These are phyloP conservation scores for Colletotrichum sp. DNA, from an alignment of 2,329 filamentous ascomycete species.

Conservation along the genomic window DNA sequence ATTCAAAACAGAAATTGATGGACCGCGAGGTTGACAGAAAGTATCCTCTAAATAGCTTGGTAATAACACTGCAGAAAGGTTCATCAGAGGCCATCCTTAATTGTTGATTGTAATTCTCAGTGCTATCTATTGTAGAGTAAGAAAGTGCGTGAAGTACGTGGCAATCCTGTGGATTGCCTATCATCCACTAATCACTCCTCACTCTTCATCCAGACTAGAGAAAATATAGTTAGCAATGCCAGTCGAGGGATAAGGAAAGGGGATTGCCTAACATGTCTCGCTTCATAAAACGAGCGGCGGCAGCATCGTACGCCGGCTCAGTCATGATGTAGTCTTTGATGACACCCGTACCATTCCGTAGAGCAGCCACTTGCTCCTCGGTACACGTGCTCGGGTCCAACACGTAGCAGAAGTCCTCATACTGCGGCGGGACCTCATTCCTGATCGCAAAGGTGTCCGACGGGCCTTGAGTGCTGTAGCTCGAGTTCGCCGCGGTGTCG, in stretches of 20 bases:
- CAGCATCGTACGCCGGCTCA: not conserved
- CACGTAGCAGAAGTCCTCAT: constrained; percentile 28
- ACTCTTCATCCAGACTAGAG: not conserved
- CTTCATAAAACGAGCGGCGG: not conserved
- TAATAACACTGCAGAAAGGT: too few species aligned
- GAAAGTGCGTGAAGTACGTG: not conserved
- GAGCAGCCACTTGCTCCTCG: constrained; percentile 53
- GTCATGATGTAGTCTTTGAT: constrained; percentile 40
- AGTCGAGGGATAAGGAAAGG: not conserved
- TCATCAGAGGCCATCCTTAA: not conserved
- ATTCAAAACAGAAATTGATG: too few species aligned
- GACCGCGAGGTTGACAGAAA: too few species aligned
- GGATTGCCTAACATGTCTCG: not conserved
- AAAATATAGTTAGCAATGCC: not conserved
- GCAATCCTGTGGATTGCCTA: not conserved
- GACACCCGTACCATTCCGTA: constrained; percentile 54
- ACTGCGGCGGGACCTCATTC: constrained; percentile 24
- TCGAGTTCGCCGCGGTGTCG: constrained; percentile 18
- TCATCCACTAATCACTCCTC: not conserved
- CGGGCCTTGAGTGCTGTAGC: constrained; percentile 25
- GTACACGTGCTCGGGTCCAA: constrained; percentile 33
- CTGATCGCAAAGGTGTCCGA: constrained; percentile 21
- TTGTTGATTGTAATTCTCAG: not conserved
- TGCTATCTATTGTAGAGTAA: not conserved
- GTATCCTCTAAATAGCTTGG: too few species aligned